Evolutionary conservation across 169 alveolate genomes (phyloP).

Genomic region (Theileria equi): DNA sequence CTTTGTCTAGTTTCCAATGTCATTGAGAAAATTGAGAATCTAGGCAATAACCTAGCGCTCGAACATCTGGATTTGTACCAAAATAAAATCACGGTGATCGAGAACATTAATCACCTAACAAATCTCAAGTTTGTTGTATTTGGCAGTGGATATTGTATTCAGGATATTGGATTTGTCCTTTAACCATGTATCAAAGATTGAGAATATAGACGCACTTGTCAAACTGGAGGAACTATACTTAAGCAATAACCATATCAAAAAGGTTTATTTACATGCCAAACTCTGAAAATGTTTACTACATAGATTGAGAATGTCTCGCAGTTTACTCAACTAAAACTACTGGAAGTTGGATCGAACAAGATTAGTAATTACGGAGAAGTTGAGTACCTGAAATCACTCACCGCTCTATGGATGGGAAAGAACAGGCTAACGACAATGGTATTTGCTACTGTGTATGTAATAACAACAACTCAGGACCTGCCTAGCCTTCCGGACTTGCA

Average conservation of each 20-base stretch:
- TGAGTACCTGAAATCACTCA: slow-evolving; percentile 63
- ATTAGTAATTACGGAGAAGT: slow-evolving; percentile 78
- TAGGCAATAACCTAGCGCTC: slow-evolving; percentile 60
- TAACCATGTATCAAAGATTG: slow-evolving; percentile 71
- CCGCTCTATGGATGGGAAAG: slow-evolving; percentile 85
- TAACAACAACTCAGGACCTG: slow-evolving; percentile 4
- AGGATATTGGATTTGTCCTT: slow-evolving; percentile 76
- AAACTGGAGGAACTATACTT: slow-evolving; percentile 80
- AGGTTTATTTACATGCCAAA: slow-evolving; percentile 48
- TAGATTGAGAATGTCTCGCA: slow-evolving; percentile 67
- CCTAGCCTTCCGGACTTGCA: slow-evolving; percentile 68
- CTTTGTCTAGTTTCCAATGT: slow-evolving; percentile 76
- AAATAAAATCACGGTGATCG: slow-evolving; percentile 71
- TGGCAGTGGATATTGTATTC: neutral
- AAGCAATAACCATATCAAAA: slow-evolving; percentile 76
- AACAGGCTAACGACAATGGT: slow-evolving; percentile 78
- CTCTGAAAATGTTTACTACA: neutral
- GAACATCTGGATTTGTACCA: slow-evolving; percentile 80
- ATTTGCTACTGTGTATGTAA: slow-evolving; percentile 9
- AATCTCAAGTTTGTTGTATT: slow-evolving; percentile 67
- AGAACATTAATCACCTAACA: slow-evolving; percentile 68
- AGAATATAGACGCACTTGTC: slow-evolving; percentile 63
- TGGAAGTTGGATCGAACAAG: slow-evolving; percentile 85
- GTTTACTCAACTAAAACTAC: slow-evolving; percentile 66
- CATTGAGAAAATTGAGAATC: slow-evolving; percentile 74